Evolutionary conservation across 2,329 filamentous ascomycete genomes (phyloP).

Genomic region (Hymenoscyphus occultus): DNA sequence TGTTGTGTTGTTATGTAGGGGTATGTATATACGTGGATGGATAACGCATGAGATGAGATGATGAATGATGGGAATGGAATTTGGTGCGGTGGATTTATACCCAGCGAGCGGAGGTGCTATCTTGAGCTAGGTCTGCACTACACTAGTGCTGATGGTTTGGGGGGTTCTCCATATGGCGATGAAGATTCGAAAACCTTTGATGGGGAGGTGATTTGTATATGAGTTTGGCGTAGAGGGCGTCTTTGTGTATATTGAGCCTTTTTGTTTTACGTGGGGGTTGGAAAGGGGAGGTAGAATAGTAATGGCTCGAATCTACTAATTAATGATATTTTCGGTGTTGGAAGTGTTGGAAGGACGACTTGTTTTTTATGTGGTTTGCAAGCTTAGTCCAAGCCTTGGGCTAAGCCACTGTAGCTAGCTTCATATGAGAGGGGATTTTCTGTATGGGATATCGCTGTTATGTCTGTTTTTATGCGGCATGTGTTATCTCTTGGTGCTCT

Average conservation of each 20-base stretch:
- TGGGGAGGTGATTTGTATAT: background rate
- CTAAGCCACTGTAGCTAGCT: background rate
- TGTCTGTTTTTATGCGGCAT: background rate
- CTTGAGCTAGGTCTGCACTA: background rate
- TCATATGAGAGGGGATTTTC: background rate
- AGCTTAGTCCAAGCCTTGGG: too few relatives aligned
- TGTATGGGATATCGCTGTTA: background rate
- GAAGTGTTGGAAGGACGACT: too few relatives aligned
- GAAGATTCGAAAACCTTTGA: background rate
- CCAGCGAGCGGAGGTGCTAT: background rate
- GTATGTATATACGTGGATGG: background rate
- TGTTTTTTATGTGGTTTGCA: too few relatives aligned
- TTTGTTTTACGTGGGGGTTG: background rate
- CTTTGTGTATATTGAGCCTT: background rate
- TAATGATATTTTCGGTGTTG: background rate
- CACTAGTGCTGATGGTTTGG: background rate
- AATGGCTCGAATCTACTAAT: background rate
- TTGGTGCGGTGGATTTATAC: background rate
- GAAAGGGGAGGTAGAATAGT: background rate
- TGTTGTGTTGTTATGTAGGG: constrained; percentile 35
- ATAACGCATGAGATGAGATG: background rate
- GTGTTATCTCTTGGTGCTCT: background rate
- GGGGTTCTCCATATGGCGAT: background rate
- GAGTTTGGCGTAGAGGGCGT: background rate
- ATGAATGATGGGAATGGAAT: background rate